Evolutionary conservation across 2,329 filamentous ascomycete species (phyloP).

Genomic region (Microdochium nivale): DNA sequence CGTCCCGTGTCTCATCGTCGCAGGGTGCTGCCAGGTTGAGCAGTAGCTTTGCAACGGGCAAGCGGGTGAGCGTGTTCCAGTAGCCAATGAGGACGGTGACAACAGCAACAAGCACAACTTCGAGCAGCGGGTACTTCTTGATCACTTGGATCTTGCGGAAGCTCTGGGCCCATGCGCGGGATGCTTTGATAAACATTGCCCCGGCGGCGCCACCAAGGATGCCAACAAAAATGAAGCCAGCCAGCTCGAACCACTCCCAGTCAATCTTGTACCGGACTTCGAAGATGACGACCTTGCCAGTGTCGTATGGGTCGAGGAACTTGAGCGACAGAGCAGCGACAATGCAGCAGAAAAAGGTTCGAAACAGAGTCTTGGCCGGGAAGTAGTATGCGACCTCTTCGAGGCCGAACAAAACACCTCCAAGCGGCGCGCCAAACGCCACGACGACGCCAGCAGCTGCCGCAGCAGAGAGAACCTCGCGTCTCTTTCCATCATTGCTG

Average conservation of each 20-base stretch:
- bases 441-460: slow-evolving; percentile 89
- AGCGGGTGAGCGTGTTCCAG: slow-evolving; percentile 85
- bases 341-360: slow-evolving; percentile 98
- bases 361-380: slow-evolving; percentile 91
- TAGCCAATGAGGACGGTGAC: slow-evolving; percentile 80
- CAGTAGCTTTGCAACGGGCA: slow-evolving; percentile 83
- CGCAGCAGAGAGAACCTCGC: slow-evolving; percentile 88
- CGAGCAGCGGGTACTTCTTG: slow-evolving; percentile 75
- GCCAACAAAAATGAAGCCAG: slow-evolving; percentile 77
- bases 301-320: slow-evolving; percentile 93
- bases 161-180: slow-evolving; percentile 76
- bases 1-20: slow-evolving; percentile 54
- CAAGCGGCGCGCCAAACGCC: slow-evolving; percentile 81
- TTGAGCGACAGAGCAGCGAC: slow-evolving; percentile 85
- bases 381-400: slow-evolving; percentile 98
- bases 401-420: slow-evolving; percentile 84
- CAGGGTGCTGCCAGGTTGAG: slow-evolving; percentile 89
- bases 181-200: slow-evolving; percentile 94
- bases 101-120: slow-evolving; percentile 80
- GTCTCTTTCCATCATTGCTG: slow-evolving; percentile 84
- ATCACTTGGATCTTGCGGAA: slow-evolving; percentile 77
- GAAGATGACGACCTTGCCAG: slow-evolving; percentile 93
- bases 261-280: slow-evolving; percentile 84
- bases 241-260: slow-evolving; percentile 90
- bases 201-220: slow-evolving; percentile 76